Conservation (phyloP, 192 early-diverging fungal species). For the Coemansia aciculifera region DNA sequence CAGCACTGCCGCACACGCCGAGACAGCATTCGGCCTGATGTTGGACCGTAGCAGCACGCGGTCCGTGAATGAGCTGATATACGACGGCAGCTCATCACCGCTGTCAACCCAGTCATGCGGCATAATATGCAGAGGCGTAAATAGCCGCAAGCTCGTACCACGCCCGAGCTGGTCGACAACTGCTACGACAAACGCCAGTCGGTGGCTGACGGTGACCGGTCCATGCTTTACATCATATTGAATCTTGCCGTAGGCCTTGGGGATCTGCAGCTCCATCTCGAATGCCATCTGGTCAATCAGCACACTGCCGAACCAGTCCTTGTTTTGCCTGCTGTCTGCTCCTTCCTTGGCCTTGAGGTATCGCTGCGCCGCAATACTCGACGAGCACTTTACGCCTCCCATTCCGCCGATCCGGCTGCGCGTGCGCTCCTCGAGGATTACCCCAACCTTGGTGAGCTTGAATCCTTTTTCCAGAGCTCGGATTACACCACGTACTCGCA, state of each 20-base stretch:
- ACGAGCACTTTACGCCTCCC: constrained; percentile 26
- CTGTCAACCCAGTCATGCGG: constrained; percentile 34
- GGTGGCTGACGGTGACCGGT: constrained; percentile 47
- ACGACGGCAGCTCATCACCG: constrained; percentile 41
- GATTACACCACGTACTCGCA: constrained; percentile 40
- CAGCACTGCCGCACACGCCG: not conserved
- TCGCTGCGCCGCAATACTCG: constrained; percentile 29
- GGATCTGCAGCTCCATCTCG: constrained; percentile 50
- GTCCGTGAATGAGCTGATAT: constrained; percentile 41
- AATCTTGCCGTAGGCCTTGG: constrained; percentile 47
- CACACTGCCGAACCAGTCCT: constrained; percentile 24
- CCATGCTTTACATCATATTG: constrained; percentile 54
- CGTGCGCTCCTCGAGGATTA: constrained; percentile 53
- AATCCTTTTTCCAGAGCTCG: constrained; percentile 52
- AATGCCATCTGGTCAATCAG: constrained; percentile 52
- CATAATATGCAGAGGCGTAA: constrained; percentile 54
- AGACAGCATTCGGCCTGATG: not conserved
- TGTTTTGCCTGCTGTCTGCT: not conserved
- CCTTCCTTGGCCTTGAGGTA: constrained; percentile 32
- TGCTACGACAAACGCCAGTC: constrained; percentile 50
- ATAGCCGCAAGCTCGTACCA: constrained; percentile 50
- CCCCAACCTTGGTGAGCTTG: constrained; percentile 40
- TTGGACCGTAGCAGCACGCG: constrained; percentile 34
- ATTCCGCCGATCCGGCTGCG: constrained; percentile 21
- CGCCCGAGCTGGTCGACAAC: constrained; percentile 43